Percentiles rank a stretch among this genome's conserved stretches.
Conservation (phyloP, 331 rosid genomes). For the Prunus yedoensis region DNA sequence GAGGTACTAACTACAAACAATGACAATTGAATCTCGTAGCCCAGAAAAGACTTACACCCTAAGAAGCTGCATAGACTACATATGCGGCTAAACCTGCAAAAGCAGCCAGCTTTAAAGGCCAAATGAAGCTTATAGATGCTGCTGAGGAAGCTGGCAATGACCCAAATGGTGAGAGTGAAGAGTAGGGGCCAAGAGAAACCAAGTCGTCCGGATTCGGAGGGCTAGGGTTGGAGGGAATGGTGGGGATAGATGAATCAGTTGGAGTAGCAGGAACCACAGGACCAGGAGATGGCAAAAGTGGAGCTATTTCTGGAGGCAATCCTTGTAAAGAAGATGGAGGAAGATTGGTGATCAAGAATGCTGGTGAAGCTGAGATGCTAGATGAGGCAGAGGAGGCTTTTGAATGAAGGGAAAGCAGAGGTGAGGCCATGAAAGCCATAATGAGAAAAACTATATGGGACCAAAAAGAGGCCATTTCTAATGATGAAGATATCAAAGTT, state of each 20-base stretch:
- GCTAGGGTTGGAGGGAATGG: constrained; percentile 82
- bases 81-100: constrained; percentile 45
- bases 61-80: constrained; percentile 26
- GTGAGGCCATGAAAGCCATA: constrained; percentile 47
- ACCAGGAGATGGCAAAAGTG: constrained; percentile 83
- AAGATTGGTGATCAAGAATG: constrained; percentile 32
- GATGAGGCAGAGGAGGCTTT: constrained; percentile 17
- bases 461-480: constrained; percentile 64
- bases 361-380: constrained; percentile 46
- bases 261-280: constrained; percentile 58
- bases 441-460: constrained; percentile 37
- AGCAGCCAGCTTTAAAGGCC: constrained; percentile 23
- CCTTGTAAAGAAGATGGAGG: constrained; percentile 50
- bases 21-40: constrained; percentile 28
- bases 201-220: constrained; percentile 79
- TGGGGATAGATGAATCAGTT: constrained; percentile 59
- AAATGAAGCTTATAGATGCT: constrained; percentile 31
- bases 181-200: constrained; percentile 47
- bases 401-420: constrained; percentile 40
- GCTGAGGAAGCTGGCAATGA: constrained; percentile 50
- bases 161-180: constrained; percentile 62
- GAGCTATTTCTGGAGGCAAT: constrained; percentile 80
- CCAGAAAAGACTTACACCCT: constrained; percentile 33
- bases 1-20: constrained; percentile 5
- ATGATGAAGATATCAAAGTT: constrained; percentile 42